These are phyloP conservation scores for Leucocoprinus sp. DNA, from an alignment of 768 basidiomycete genomes.

Conservation along the genomic window DNA sequence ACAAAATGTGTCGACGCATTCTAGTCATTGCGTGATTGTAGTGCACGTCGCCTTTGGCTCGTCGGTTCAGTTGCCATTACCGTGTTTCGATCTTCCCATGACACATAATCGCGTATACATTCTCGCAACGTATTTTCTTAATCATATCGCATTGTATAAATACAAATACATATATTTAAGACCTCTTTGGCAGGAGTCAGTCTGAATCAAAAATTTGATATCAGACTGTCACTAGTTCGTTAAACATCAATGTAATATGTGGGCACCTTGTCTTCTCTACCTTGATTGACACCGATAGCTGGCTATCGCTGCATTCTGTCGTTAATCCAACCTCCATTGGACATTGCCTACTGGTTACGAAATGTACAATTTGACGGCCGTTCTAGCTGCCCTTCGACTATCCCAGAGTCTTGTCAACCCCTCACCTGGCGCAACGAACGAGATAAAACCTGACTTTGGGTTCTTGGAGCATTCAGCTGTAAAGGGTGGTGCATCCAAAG, in stretches of 20 bases:
- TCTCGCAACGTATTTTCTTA: constrained; percentile 14
- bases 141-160: constrained; percentile 12
- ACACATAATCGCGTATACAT: constrained; percentile 23
- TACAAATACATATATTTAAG: neutral
- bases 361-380: neutral
- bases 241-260: too few species aligned
- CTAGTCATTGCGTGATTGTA: constrained; percentile 27
- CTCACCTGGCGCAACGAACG: neutral
- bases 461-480: neutral
- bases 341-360: neutral
- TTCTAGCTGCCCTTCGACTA: neutral
- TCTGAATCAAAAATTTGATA: neutral
- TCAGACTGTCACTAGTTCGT: neutral
- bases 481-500: neutral
- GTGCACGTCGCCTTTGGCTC: constrained; percentile 33
- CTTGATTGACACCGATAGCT: neutral
- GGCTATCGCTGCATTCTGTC: neutral
- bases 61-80: neutral
- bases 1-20: constrained; percentile 15
- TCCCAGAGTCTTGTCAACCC: constrained; percentile 2
- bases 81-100: constrained; percentile 16
- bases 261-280: too few species aligned
- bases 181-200: neutral
- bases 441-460: neutral
- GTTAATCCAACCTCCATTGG: too few species aligned